Base-by-base conservation (phyloP, 1,139 yeast genomes). In the Suhomyces yuchorum region DNA sequence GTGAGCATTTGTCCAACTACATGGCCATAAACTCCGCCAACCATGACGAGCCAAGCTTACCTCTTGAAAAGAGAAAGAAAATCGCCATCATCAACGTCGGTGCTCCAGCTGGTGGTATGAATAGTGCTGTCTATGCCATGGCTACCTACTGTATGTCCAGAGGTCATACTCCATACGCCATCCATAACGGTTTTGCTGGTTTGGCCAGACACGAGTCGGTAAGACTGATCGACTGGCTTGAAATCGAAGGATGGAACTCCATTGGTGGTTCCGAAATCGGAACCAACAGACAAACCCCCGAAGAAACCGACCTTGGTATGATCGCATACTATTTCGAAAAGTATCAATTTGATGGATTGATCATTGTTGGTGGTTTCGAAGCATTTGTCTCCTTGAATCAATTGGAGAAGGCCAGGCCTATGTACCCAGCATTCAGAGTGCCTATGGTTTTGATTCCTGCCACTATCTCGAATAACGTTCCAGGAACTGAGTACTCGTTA, bases 51-150 rank as follows among this genome's bases (percentile, higher is more conserved):
- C 52, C 81, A 58, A 44, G 66, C 4, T 72, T 86, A 52, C 88
- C 91, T 11, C 67, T 60, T 7, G 74, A 70, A 26, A 71, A 84
- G 59, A 74, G 87, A 56, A 75, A 82, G 57, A 81, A 77, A 54
- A 81, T 92, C 59, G 99, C 96, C 51, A 81, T 93, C 49, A 78
- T 93, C 55, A 91, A 91, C 61, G 87, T 92, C 49, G 99, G 99
- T 56, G 99, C 99, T 1, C 96, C 99, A 35, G 95, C 97, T 14
- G 96, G 97, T 54, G 97, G 96, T 49, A 84, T 93, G 78, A 93
- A 93, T 71, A 86, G 96, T 50, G 96, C 97, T 15, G 86, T 93
- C 1, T 82, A 96, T 55, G 93, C 97, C 4, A 90, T 92, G 61
- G 95, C 96, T 3, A 81, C 92, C 19, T 91, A 91, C 73, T 89